These are phyloP conservation scores for Ceratobasidium papillatum DNA, from an alignment of 1,284 basidiomycete species.

Conservation along the genomic window DNA sequence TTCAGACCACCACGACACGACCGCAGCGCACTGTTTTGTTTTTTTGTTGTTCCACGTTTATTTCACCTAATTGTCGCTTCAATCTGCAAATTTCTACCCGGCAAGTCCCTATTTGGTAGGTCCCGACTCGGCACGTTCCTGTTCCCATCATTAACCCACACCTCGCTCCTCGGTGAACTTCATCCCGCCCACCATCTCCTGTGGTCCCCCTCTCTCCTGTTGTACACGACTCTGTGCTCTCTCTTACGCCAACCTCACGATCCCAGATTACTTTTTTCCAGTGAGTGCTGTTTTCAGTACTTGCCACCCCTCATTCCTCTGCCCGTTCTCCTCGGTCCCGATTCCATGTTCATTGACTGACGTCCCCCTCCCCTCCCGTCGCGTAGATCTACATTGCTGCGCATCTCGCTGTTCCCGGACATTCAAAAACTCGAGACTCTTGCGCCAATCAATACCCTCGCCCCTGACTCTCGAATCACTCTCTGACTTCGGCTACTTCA, in stretches of 20 bases:
- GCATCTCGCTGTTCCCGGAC: constrained; percentile 13
- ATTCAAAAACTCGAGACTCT: background rate
- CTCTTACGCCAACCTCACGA: constrained; percentile 34
- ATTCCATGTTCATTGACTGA: background rate
- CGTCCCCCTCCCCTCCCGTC: background rate
- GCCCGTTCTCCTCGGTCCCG: background rate
- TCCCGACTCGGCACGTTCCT: constrained; percentile 39
- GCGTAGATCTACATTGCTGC: constrained; percentile 12
- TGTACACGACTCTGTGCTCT: constrained; percentile 19
- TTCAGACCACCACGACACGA: constrained; percentile 29
- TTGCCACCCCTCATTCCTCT: background rate
- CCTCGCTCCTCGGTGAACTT: constrained; percentile 28
- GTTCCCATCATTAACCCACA: constrained; percentile 37
- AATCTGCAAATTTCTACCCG: constrained; percentile 31
- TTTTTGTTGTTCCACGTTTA: constrained; percentile 25
- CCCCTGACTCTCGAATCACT: constrained; percentile 5
- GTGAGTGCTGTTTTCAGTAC: constrained; percentile 10
- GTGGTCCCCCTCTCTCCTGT: background rate
- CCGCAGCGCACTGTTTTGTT: constrained; percentile 33
- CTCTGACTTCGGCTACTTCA: constrained; percentile 17
- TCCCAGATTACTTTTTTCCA: constrained; percentile 21
- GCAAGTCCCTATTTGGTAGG: constrained; percentile 38
- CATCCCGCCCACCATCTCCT: constrained; percentile 27
- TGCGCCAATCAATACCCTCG: constrained; percentile 19
- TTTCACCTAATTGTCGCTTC: constrained; percentile 29